Evolutionary conservation across 2,329 filamentous ascomycete species (phyloP).

Genomic region (Pestalotiopsis sp.): DNA sequence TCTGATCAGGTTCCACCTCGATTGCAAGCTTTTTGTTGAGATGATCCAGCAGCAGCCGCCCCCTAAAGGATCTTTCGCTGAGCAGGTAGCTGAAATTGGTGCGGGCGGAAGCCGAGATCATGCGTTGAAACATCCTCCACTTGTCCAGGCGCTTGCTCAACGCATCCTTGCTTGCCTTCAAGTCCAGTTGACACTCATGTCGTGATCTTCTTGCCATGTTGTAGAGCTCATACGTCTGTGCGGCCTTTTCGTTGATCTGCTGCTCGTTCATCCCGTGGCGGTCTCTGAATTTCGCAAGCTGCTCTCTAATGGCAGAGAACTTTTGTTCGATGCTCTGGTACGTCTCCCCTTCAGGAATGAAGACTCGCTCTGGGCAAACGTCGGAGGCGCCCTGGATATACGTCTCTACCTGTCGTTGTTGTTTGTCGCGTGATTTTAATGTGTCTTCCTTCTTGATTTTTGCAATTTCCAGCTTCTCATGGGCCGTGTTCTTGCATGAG

Average conservation of each 20-base stretch:
- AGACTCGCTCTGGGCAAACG: conserved; percentile 58
- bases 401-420: conserved; percentile 51
- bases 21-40: conserved; percentile 74
- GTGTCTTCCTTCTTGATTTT: conserved; percentile 47
- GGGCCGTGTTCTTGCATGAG: conserved; percentile 63
- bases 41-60: conserved; percentile 80
- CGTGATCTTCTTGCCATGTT: conserved; percentile 44
- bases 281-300: conserved; percentile 60
- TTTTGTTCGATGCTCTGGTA: conserved; percentile 56
- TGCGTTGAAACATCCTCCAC: conserved; percentile 80
- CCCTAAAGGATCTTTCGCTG: conserved; percentile 86
- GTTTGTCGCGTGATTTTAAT: conserved; percentile 50
- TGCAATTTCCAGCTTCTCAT: conserved; percentile 52
- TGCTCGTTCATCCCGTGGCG: conserved; percentile 66
- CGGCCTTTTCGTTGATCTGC: conserved; percentile 59
- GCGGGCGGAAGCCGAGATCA: conserved; percentile 84
- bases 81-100: conserved; percentile 88
- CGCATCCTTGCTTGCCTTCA: conserved; percentile 55
- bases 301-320: conserved; percentile 56
- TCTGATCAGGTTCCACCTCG: conserved; percentile 73
- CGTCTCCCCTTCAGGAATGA: conserved; percentile 68
- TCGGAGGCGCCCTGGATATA: conserved; percentile 58
- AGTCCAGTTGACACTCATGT: conserved; percentile 44
- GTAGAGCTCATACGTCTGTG: conserved; percentile 43
- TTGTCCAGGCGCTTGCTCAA: conserved; percentile 71